Evolutionary conservation across 148 eudicot genomes (phyloP).

Genomic region (Dianthus caryophyllus): DNA sequence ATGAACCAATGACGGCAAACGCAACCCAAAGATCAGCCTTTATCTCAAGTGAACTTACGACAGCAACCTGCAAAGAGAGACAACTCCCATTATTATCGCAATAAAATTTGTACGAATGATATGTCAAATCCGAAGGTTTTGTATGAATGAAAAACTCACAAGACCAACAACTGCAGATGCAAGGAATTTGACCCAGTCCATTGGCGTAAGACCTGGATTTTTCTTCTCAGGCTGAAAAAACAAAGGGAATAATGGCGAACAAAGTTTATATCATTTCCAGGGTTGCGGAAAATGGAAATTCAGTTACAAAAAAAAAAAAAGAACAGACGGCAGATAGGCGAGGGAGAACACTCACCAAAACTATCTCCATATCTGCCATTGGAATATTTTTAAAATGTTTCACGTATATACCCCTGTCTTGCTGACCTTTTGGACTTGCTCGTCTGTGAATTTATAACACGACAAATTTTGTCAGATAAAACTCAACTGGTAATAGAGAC

Average conservation of each 20-base stretch:
- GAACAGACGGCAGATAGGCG: neutral
- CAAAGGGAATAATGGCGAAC: neutral
- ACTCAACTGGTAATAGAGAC: neutral
- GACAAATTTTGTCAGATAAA: neutral
- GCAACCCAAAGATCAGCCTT: constrained; percentile 82
- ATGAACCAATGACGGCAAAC: constrained; percentile 69
- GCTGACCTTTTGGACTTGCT: constrained; percentile 50
- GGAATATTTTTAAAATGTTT: constrained; percentile 97
- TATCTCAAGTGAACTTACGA: constrained; percentile 68
- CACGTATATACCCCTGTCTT: constrained; percentile 77
- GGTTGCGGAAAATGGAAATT: neutral
- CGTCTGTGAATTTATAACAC: constrained; percentile 36
- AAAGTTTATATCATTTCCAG: neutral
- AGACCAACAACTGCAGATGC: constrained; percentile 84
- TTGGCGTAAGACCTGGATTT: constrained; percentile 91
- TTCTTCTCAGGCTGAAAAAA: constrained; percentile 84
- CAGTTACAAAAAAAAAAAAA: too few relatives aligned
- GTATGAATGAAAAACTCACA: constrained; percentile 45
- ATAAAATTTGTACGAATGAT: neutral
- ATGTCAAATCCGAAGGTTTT: neutral
- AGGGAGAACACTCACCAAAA: constrained; percentile 51
- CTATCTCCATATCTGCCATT: constrained; percentile 98
- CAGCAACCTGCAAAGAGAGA: constrained; percentile 60
- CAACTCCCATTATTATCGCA: neutral
- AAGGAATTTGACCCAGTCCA: constrained; percentile 98